These are phyloP conservation scores for Cymbopogon flexuosus DNA, from an alignment of 202 grass and related monocot genomes.

Conservation along the genomic window DNA sequence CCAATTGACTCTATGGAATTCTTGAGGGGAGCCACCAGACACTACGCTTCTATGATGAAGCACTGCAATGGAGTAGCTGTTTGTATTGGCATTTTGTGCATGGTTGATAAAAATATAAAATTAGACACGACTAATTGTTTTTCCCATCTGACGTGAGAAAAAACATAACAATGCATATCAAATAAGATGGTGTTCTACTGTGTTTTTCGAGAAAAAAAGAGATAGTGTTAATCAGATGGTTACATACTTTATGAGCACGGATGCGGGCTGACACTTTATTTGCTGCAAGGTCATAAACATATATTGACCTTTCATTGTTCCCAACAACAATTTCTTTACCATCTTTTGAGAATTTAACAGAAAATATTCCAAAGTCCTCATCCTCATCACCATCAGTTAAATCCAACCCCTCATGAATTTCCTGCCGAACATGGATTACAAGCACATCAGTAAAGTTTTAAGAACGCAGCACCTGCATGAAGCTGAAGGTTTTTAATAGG, in stretches of 20 bases:
- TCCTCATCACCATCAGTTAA: conserved; percentile 43
- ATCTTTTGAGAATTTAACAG: conserved; percentile 86
- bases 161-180: background rate
- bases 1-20: background rate
- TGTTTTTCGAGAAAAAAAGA: background rate
- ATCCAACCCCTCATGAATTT: conserved; percentile 78
- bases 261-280: conserved; percentile 64
- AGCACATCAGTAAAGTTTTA: background rate
- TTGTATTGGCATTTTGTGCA: background rate
- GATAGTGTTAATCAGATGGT: conserved; percentile 1
- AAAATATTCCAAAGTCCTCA: conserved; percentile 70
- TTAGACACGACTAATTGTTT: background rate
- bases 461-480: background rate
- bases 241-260: conserved; percentile 60
- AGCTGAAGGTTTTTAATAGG: background rate
- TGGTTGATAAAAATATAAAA: background rate
- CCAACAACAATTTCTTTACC: conserved; percentile 81
- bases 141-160: background rate
- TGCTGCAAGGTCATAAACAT: conserved; percentile 86
- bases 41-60: background rate
- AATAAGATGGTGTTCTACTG: background rate
- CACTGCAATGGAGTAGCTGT: background rate
- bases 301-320: conserved; percentile 61
- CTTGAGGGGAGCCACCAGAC: background rate
- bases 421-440: conserved; percentile 43